Conservation (phyloP, 2,329 filamentous ascomycete species). For the Boeremia lycopersici region DNA sequence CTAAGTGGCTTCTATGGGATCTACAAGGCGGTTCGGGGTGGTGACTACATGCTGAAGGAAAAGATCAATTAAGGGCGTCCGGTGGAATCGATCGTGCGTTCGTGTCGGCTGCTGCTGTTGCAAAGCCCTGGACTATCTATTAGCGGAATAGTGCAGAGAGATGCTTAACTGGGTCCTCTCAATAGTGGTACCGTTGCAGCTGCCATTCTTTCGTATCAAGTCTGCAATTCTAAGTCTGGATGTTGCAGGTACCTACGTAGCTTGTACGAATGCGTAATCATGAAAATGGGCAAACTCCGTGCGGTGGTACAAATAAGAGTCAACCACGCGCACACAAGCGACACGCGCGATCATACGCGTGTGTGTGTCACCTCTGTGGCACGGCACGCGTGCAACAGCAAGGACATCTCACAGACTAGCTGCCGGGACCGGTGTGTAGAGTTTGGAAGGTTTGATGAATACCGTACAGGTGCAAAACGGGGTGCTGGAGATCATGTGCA, state of each 20-base stretch:
- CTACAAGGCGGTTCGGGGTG: slow-evolving; percentile 41
- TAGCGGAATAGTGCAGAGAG: too few species aligned
- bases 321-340: slow-evolving; percentile 2
- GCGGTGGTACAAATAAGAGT: slow-evolving; percentile 4
- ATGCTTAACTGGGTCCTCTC: too few species aligned
- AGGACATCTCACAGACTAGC: not conserved
- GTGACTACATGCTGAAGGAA: slow-evolving; percentile 41
- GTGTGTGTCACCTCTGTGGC: not conserved
- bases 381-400: not conserved
- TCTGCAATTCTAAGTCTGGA: too few species aligned
- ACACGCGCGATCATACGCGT: slow-evolving; percentile 3
- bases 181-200: too few species aligned
- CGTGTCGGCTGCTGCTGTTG: too few species aligned
- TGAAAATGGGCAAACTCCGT: not conserved
- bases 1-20: slow-evolving; percentile 50
- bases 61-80: slow-evolving; percentile 13
- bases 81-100: not conserved
- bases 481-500: too few species aligned
- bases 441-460: not conserved
- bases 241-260: too few species aligned
- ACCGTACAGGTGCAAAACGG: not conserved
- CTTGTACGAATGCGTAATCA: too few species aligned
- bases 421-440: not conserved
- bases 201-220: too few species aligned
- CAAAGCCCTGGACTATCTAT: too few species aligned